Percentiles rank a stretch among this genome's conserved stretches.
Conservation (phyloP, 106 monocot species). For the Hemerocallis citrina region DNA sequence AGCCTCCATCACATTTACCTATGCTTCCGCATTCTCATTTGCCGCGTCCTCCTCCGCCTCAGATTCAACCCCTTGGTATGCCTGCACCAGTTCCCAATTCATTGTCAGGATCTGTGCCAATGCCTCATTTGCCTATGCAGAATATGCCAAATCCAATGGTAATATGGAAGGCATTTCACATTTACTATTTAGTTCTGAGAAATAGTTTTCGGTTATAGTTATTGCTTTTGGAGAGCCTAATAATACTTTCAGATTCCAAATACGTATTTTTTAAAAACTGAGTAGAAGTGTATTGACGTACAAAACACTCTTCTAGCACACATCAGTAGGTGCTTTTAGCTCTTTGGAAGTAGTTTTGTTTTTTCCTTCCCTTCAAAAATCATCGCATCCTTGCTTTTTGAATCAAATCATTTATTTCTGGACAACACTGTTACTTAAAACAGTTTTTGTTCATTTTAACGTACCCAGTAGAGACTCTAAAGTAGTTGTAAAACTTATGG, state of each 20-base stretch:
- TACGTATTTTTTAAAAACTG: no score
- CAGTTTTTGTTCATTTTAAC: no score
- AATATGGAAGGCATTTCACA: conserved; percentile 1
- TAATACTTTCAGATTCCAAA: no score
- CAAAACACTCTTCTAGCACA: background rate
- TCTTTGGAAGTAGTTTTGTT: background rate
- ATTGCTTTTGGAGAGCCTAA: background rate
- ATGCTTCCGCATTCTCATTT: conserved; percentile 47
- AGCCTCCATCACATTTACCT: conserved; percentile 56
- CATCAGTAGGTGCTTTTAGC: background rate
- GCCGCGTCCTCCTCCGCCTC: conserved; percentile 35
- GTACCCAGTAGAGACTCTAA: no score
- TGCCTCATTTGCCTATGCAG: no score
- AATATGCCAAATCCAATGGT: conserved; percentile 88
- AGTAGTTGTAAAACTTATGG: no score
- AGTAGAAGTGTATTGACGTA: background rate
- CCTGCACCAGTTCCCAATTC: conserved; percentile 39
- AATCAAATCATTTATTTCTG: no score
- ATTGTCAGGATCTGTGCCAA: conserved; percentile 27
- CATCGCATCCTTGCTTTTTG: background rate
- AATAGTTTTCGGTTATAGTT: background rate
- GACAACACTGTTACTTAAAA: no score
- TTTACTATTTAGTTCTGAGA: background rate
- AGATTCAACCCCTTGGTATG: conserved; percentile 32
- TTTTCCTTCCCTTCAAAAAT: background rate